Base-by-base conservation (phyloP, 176 grass and related monocot genomes). In the Olyra latifolia region DNA sequence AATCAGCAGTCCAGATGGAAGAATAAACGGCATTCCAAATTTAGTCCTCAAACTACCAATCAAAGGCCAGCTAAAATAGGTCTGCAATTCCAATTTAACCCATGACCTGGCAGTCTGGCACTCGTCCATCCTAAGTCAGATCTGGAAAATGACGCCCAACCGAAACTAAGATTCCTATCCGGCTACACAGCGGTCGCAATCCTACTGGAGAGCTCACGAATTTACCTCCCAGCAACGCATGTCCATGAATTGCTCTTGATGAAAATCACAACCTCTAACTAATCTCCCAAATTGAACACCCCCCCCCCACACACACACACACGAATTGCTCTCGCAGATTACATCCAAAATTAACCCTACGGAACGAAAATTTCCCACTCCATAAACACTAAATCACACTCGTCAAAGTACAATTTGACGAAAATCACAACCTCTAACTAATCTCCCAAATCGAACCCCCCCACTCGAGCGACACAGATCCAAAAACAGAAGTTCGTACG, bases 101-200 rank as follows among this genome's bases (percentile, higher is more conserved):
- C 29, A 3, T 39, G 30, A 10, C 4, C 16, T 6, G 30, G 8
- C 32, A 35, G 32, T 0, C n/a, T n/a, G 5, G 32, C 28, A 72
- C 54, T 57, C 40, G 42, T 29, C 15, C 24, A 80, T 44, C 35
- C 15, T 30, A 77, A 22, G 10, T 54, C 45, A 45, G 28, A 78
- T 78, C 58, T 29, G 16, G 77, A 83, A 77, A 62, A 72, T 8
- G n/a, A 66, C 66, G 20, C 47, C 27, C 9, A 71, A 47, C 28
- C 25, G 78, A 77, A 62, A 57, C 12, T 64, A 19, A 2, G 13
- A 10, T 39, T 62, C 15, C n/a, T 54, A 75, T 62, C 64, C 20
- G 19, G 2, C 7, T 55, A 52, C 3, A 80, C 71, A 3, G 19
- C 14, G 30, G 19, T 62, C 22, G 27, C 17, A 66, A 68, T 39